phyloP scores from a whole-genome alignment of 2,329 filamentous ascomycete species.

The Paraphoma sp. region DNA sequence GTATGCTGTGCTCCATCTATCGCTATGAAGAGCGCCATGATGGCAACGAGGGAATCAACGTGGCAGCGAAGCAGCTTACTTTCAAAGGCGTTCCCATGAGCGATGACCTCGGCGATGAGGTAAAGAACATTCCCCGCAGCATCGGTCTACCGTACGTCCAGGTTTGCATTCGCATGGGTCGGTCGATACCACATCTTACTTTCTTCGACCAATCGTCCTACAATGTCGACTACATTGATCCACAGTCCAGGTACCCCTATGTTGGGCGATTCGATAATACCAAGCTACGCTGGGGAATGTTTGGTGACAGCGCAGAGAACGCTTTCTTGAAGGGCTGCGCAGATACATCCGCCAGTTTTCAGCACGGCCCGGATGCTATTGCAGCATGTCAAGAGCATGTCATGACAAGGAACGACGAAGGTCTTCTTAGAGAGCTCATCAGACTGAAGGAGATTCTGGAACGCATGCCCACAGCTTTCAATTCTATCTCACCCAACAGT shows the following conservation, averaged over 20 bases:
- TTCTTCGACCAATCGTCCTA: conserved; percentile 63
- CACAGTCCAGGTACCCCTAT: conserved; percentile 58
- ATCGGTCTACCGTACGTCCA: conserved; percentile 62
- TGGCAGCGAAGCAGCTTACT: conserved; percentile 40
- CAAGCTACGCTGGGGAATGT: conserved; percentile 30
- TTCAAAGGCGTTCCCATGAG: conserved; percentile 55
- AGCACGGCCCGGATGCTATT: conserved; percentile 33
- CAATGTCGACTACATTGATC: conserved; percentile 59
- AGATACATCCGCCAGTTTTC: conserved; percentile 34
- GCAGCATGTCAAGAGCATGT: conserved; percentile 34
- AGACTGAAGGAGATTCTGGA: conserved; percentile 34
- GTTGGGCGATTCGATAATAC: conserved; percentile 36
- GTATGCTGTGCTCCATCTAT: conserved; percentile 63
- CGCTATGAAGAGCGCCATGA: conserved; percentile 62
- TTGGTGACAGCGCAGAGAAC: conserved; percentile 31
- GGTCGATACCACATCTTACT: conserved; percentile 60
- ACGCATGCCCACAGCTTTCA: conserved; percentile 32
- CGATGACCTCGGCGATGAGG: conserved; percentile 60
- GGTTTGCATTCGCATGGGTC: conserved; percentile 60
- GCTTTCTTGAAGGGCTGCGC: conserved; percentile 34
- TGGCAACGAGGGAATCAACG: conserved; percentile 58
- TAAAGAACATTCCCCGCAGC: conserved; percentile 57
- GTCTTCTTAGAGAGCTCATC: conserved; percentile 29
- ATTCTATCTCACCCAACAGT: conserved; percentile 29
- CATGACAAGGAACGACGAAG: conserved; percentile 32